Evolutionary conservation across 176 grass and related monocot genomes (phyloP), one percentile per base, ranked within the genome.

Genomic region (Oryza glaberrima): DNA sequence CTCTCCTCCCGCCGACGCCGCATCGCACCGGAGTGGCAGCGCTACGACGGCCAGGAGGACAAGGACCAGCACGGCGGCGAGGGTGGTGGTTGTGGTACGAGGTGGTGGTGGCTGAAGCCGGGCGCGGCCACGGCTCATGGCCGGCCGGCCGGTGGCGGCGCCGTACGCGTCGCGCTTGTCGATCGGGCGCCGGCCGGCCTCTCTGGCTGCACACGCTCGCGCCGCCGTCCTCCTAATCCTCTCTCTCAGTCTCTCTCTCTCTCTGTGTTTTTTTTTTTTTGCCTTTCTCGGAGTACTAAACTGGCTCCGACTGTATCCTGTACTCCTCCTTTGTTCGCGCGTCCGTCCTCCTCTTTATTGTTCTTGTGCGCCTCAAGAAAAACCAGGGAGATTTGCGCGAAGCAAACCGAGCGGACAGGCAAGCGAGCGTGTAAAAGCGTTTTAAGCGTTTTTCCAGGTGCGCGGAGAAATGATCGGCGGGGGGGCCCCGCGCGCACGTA

Each of bases 381-480:
- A 22, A 79, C 73, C 51, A 1, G 41, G 75, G 69, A 68, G 73
- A 45, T 79, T 25, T 0, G 67, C 20, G 3, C 20, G 69, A 36
- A 2, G 35, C 44, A 54, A 52, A 52, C 49, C 4, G 49, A 52
- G 49, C 49, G 0, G 11, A 52, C 4, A 17, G 13, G 49, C 49
- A 58, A 58, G 54, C 54, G 3, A 48, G 65, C 28, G 6, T 58
- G 26, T 9, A 30, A 43, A 77, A 76, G 72, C 26, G 30, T 35
- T 73, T 79, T 73, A 77, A 76, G 72, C 26, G 30, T 36, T 73
- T 79, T 73, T 79, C 82, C 71, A 85, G 82, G 88, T 77, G 88
- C 28, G 79, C 25, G 38, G 38, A 26, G 73, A 86, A 58, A 73
- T 82, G 56, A 60, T 77, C 6, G 52, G 65, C 64, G 65, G 82